phyloP scores from a whole-genome alignment of 2,329 filamentous ascomycete genomes.

The Cladobotryum protrusum region DNA sequence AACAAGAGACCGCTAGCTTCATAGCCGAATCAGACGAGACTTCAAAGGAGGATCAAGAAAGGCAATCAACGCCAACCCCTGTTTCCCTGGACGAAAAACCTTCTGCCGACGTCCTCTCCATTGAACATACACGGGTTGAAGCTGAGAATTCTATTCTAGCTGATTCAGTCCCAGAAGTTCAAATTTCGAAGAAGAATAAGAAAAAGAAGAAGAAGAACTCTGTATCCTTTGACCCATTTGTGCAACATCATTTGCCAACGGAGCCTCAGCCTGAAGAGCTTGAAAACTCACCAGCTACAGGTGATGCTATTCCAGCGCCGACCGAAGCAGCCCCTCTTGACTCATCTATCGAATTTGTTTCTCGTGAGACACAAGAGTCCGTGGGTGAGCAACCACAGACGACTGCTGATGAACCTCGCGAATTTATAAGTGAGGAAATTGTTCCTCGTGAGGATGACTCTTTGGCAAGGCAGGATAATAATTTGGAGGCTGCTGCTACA shows the following conservation, averaged over 20 bases:
- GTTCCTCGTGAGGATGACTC: neutral
- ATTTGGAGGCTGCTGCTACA: too few relatives aligned
- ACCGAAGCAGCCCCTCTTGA: neutral
- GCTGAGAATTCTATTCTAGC: too few relatives aligned
- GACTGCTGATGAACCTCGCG: neutral
- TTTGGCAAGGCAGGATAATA: too few relatives aligned
- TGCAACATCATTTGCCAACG: neutral
- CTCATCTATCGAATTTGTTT: neutral
- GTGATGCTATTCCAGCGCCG: neutral
- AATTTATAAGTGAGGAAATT: neutral
- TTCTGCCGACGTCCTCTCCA: too few relatives aligned
- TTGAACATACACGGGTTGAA: too few relatives aligned
- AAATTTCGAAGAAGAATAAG: slow-evolving; percentile 8
- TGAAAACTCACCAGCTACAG: neutral
- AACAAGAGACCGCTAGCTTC: neutral
- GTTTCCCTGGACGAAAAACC: too few relatives aligned
- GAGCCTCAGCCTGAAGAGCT: neutral
- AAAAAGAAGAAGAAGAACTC: slow-evolving; percentile 18
- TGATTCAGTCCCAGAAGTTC: too few relatives aligned
- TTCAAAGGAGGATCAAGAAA: neutral
- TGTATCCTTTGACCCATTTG: slow-evolving; percentile 3
- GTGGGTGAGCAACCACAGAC: neutral
- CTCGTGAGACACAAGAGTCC: neutral
- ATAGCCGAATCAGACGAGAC: neutral
- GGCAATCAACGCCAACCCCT: too few relatives aligned